A percentile compares a stretch with the other conserved stretches of the same genome.
Evolutionary conservation across 805 yeast genomes (phyloP).

Genomic region (Soucietia sequanensis): DNA sequence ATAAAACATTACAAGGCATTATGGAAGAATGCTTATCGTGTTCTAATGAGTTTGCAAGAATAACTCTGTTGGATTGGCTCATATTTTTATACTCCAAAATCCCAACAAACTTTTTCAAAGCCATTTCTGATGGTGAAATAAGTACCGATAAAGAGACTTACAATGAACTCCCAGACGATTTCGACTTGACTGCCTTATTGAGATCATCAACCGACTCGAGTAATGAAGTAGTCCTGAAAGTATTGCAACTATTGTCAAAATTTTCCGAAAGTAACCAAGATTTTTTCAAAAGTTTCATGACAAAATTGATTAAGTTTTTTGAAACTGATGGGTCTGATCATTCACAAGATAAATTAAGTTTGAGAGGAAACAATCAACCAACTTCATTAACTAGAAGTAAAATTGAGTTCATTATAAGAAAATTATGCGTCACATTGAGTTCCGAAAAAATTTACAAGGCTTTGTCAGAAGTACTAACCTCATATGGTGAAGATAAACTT

Average conservation of each 20-base stretch:
- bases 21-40: constrained; percentile 54
- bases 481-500: constrained; percentile 50
- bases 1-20: constrained; percentile 64
- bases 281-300: constrained; percentile 73
- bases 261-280: constrained; percentile 74
- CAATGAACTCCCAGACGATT: constrained; percentile 16
- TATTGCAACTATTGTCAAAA: constrained; percentile 67
- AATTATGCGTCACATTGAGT: constrained; percentile 75
- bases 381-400: constrained; percentile 32
- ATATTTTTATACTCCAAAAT: constrained; percentile 74
- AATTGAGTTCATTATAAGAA: constrained; percentile 76
- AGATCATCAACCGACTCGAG: constrained; percentile 69
- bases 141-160: constrained; percentile 40
- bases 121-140: constrained; percentile 12
- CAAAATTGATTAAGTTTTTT: constrained; percentile 66
- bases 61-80: constrained; percentile 89
- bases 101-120: constrained; percentile 27
- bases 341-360: constrained; percentile 4
- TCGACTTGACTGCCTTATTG: constrained; percentile 71
- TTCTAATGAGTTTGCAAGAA: constrained; percentile 69
- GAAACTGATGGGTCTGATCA: constrained; percentile 50
- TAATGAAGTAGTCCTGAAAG: constrained; percentile 74
- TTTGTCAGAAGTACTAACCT: constrained; percentile 69
- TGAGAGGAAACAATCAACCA: constrained; percentile 1
- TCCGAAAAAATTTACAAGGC: constrained; percentile 83